Conservation (phyloP, 352 stramenopile genomes). For the Phytophthora foliorum region DNA sequence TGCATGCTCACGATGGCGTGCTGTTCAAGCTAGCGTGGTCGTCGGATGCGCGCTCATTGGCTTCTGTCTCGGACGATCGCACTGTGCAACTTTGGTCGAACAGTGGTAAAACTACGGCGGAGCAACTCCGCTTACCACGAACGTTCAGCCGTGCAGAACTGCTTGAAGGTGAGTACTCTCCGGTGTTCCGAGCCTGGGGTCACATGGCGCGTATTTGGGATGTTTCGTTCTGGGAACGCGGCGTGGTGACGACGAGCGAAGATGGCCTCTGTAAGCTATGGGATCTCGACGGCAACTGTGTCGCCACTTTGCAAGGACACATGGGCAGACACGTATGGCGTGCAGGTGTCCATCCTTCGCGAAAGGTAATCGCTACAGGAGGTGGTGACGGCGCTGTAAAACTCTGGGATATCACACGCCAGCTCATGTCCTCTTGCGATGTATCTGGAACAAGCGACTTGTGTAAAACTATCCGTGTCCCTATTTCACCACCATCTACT, state of each 20-base stretch:
- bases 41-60: slow-evolving; percentile 63
- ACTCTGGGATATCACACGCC: slow-evolving; percentile 74
- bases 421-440: slow-evolving; percentile 58
- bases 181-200: slow-evolving; percentile 81
- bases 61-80: slow-evolving; percentile 89
- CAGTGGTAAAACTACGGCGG: slow-evolving; percentile 15
- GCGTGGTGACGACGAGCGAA: slow-evolving; percentile 76
- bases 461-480: slow-evolving; percentile 35
- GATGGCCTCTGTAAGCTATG: slow-evolving; percentile 84
- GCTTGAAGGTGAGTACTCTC: slow-evolving; percentile 46
- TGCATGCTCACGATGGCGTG: slow-evolving; percentile 87
- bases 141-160: slow-evolving; percentile 15
- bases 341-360: slow-evolving; percentile 63
- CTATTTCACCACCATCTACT: slow-evolving; percentile 12
- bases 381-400: slow-evolving; percentile 85
- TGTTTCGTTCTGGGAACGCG: slow-evolving; percentile 68
- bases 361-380: slow-evolving; percentile 68
- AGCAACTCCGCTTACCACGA: slow-evolving; percentile 17
- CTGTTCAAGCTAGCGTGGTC: slow-evolving; percentile 90
- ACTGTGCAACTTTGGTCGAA: slow-evolving; percentile 88
- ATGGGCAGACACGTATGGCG: slow-evolving; percentile 84
- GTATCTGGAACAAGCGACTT: slow-evolving; percentile 14
- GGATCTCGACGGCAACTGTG: slow-evolving; percentile 63
- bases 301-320: slow-evolving; percentile 82
- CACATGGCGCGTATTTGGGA: slow-evolving; percentile 90